Base-by-base conservation (phyloP, 2,329 filamentous ascomycete species). In the Didymella segeticola region DNA sequence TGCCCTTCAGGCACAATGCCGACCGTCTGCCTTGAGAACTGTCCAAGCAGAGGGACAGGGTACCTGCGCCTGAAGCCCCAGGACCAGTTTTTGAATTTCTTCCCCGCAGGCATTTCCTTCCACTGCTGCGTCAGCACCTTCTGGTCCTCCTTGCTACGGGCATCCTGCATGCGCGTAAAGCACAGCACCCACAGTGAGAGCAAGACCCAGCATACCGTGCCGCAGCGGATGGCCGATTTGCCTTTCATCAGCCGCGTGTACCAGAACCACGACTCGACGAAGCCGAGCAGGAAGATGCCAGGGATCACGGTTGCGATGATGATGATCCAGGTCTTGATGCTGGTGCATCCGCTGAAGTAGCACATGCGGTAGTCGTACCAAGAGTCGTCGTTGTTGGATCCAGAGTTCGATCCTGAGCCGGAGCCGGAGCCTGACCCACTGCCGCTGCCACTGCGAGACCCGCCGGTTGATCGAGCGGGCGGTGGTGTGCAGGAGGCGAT, bases 211-310 rank as follows among this genome's bases (percentile, higher is more conserved):
- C 54, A 70, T 1, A 71, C 47, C 0, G 70, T 72, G n/a, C 70
- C 70, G 30, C 64, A 64, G 5, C 70, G 64, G 49, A 73, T 59
- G 5, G 62, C 63, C 11, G 60, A 65, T 38, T 65, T 67, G 12
- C 70, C 70, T 2, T 62, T 50, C 70, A 73, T 73, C 12, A 73
- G 61, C 17, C 70, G 63, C 12, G 69, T 67, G 63, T 72, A 73
- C 70, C 70, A 73, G 47, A 72, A 64, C 57, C 60, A 73, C 6
- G 59, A 64, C 30, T 73, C 70, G 14, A 72, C 34, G 33, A 71
- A 65, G 7, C 70, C 70, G 4, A 72, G 62, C 8, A 72, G 55
- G 52, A 73, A 73, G 10, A 73, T 51, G 2, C 55, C 47, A 4
- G 68, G 67, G 3, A 72, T 56, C 11, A 72, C 42, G 1, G 59